Evolutionary conservation across 495 filamentous ascomycete genomes (phyloP), one percentile per base, ranked within the genome.

Genomic region (Annulohypoxylon bovei): DNA sequence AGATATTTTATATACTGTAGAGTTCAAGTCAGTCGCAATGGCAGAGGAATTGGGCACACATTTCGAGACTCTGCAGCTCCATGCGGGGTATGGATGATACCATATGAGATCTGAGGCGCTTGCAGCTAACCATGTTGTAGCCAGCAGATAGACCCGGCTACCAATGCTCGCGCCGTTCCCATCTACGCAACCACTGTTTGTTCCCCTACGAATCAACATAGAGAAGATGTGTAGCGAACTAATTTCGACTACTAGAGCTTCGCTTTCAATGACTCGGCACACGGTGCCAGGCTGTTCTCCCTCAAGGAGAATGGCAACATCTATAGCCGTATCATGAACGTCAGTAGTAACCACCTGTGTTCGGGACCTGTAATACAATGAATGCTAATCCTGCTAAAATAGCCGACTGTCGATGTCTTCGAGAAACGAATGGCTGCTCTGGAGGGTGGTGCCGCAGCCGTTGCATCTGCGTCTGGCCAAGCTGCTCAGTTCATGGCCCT

Each of bases 251-350:
- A 37, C 70, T 60, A 94, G 92, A 97, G 94, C 72, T 99, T 83
- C 80, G 86, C 88, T 62, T 99, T 99, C 90, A 93, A 98, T 87
- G 93, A 98, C 83, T 97, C 93, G 35, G 95, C 94, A 54, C 95
- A 98, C 79, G 95, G 94, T 68, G 96, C 96, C 55, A 89, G 95
- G 75, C 90, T 99, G 23, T 99, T 99, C 77, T 93, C 93, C 71
- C 93, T 99, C 81, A 97, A 98, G 79, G 95, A 98, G 79, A 95
- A 96, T 78, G 96, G 95, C 78, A 98, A 99, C 81, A 98, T 99
- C 82, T 99, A 99, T 85, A 93, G 90, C 75, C 91, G 95, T 62
- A 95, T 99, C 72, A 97, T 96, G 93, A 99, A 99, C 79, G 85
- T 87, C 57, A 74, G 83, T 78, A 27, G 22, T 18, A 40, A 18